Evolutionary conservation across 1,139 yeast genomes (phyloP), one percentile per base, ranked within the genome.

Genomic region (Debaryomyces udenii): DNA sequence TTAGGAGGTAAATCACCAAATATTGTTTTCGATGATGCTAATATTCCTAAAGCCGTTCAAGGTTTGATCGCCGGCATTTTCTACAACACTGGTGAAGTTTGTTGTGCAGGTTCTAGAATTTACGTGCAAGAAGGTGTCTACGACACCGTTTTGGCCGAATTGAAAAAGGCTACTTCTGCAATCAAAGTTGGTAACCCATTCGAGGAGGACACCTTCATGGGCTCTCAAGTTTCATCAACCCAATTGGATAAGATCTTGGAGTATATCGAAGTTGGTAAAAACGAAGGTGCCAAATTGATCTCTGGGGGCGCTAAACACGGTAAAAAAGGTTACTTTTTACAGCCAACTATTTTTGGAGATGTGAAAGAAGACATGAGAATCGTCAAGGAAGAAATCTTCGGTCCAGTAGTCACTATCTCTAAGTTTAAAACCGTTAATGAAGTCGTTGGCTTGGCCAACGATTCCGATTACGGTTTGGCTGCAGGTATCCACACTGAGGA

Each of bases 1-100:
- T 81, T 86, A 56, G 95, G 95, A 56, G 95, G 95, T 57, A 86
- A 86, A 71, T 85, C 93, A 39, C 91, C 95, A 55, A 82, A 84
- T 66, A 80, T 86, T 52, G 81, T 86, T 37, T 86, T 86, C 57
- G 75, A 80, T 53, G 94, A 86, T 61, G 87, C 87, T 46, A 80
- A 86, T 55, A 53, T 86, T 42, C 79, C 78, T 43, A 66, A 68
- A 55, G 82, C 94, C 45, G 80, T 85, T 46, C 71, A 75, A 53
- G 74, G 80, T 40, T 78, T 39, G 80, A 76, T 70, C 6, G 80
- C 80, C 3, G 67, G 72, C 27, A 70, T 74, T n/a, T 57, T 79
- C 79, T 85, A 76, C 77, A 87, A 87, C 74, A 80, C 87, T 53
- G 96, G 96, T 64, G 95, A 87, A 68, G 91, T 85, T 43, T 87